Percentiles rank a stretch among this genome's conserved stretches.
These are phyloP conservation scores for barley (Hordeum vulgare) DNA, from an alignment of 176 grass and related monocot species.

Conservation along the genomic window DNA sequence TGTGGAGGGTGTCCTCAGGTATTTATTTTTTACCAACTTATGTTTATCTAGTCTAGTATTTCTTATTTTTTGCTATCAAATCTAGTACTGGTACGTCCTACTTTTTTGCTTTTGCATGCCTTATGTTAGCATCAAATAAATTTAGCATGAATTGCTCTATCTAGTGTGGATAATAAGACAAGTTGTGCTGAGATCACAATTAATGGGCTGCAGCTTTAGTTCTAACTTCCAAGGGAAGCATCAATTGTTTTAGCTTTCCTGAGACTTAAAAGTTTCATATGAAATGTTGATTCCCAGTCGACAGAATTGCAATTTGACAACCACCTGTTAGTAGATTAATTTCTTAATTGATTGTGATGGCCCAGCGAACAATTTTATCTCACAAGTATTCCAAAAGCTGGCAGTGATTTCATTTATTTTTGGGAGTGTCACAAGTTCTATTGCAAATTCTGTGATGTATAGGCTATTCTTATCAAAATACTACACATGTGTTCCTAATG, in stretches of 20 bases:
- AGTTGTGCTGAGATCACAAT: neutral
- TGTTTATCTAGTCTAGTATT: neutral
- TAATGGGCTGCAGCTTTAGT: neutral
- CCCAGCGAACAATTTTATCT: neutral
- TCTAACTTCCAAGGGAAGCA: neutral
- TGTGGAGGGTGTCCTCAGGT: constrained; percentile 63
- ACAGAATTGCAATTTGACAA: neutral
- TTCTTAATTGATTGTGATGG: neutral
- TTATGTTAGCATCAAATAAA: neutral
- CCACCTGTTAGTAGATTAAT: neutral
- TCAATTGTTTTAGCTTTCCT: neutral
- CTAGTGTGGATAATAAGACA: neutral
- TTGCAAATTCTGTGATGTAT: neutral
- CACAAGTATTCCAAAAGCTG: neutral
- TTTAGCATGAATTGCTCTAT: neutral
- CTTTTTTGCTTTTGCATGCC: neutral
- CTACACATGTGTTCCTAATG: neutral
- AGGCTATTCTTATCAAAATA: neutral
- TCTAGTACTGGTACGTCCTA: neutral
- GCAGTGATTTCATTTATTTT: neutral
- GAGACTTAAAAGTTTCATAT: neutral
- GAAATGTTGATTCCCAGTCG: neutral
- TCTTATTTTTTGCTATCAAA: neutral
- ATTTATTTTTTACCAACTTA: neutral
- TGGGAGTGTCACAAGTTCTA: neutral